Evolutionary conservation across 2,329 filamentous ascomycete genomes (phyloP).

Genomic region (Aspergillus udagawae): DNA sequence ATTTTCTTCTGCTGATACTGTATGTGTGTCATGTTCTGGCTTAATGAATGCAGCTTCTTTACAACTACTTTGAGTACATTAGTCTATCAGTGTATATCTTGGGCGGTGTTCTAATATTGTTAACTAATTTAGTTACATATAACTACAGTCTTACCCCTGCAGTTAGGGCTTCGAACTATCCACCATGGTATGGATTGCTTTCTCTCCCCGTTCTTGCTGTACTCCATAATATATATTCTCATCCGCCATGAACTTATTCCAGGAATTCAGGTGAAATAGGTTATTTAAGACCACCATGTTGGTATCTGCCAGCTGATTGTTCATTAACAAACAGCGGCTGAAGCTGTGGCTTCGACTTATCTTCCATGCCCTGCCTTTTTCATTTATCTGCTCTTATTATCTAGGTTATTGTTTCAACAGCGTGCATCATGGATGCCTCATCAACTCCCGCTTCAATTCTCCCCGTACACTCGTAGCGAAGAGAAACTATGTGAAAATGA

Average conservation of each 20-base stretch:
- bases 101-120: background rate
- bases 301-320: too few species aligned
- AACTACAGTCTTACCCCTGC: background rate
- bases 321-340: background rate
- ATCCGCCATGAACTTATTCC: background rate
- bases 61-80: background rate
- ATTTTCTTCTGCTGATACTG: too few species aligned
- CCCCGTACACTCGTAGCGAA: too few species aligned
- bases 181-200: background rate
- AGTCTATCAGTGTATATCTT: background rate
- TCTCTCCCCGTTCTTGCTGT: background rate
- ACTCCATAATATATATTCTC: background rate
- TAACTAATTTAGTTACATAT: background rate
- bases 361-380: background rate
- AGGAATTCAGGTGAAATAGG: background rate
- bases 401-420: too few species aligned
- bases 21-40: too few species aligned
- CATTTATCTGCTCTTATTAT: background rate
- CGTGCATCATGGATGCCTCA: too few species aligned
- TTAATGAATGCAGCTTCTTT: too few species aligned
- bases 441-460: too few species aligned
- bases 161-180: background rate
- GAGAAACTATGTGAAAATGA: too few species aligned
- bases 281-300: background rate
- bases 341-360: background rate